Evolutionary conservation across 73 alveolate genomes (phyloP), one percentile per base, ranked within the genome.

Genomic region (Paramecium sexaurelia): DNA sequence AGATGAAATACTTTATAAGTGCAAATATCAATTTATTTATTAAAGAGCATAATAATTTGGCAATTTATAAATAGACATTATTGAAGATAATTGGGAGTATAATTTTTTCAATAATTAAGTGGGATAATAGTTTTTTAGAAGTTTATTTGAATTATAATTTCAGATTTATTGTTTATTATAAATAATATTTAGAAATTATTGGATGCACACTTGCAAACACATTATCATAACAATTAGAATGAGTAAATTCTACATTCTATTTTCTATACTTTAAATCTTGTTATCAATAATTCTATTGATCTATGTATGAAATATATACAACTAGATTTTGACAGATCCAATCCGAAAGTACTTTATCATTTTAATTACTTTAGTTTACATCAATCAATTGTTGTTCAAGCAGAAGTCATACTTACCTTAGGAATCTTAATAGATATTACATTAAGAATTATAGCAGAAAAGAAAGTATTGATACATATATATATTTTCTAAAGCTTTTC

Each of bases 311-410:
- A 15, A 35, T 66, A 71, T 37, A 71, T 71, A 71, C 43, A 27
- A 35, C 56, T 27, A 71, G 86, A 71, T 71, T 20, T 17, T 71
- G 17, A 35, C 43, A 29, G 86, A 71, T n/a, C 86, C 86, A 15
- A 36, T 37, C 32, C 29, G 43, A 29, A 71, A 71, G 86, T 71
- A 71, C 37, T 71, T 7, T 32, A 71, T 71, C 67, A 51, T 17
- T 51, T 71, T 27, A 8, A 71, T 33, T 27, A 29, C 56, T 11
- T 11, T 71, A 71, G 86, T 71, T 27, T 71, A 6, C 86, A 71
- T 71, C 43, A 71, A 37, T 29, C 47, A 11, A 29, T 26, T 10
- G 56, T 71, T 35, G 86, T 71, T 3, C 6, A 20, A 37, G 56
- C 86, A 27, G 86, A 71, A 71, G 32, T 71, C n/a, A 27, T 71